phyloP scores from a whole-genome alignment of 306 rosid species.

The Castanea crenata region DNA sequence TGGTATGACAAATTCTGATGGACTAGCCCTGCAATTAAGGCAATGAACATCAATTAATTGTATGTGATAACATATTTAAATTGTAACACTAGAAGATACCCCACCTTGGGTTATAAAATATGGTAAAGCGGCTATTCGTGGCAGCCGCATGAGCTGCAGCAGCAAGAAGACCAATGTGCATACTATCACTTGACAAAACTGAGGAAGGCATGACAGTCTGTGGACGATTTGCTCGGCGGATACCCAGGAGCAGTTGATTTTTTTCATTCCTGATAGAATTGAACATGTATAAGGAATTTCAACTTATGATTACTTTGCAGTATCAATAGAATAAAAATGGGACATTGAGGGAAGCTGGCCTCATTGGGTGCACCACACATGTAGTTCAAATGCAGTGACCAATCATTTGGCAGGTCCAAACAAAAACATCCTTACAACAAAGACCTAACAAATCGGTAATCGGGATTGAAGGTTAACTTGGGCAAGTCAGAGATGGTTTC shows the following conservation, averaged over 20 bases:
- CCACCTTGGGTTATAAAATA: slow-evolving; percentile 64
- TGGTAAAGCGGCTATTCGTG: slow-evolving; percentile 66
- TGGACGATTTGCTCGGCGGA: slow-evolving; percentile 65
- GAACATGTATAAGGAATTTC: not conserved
- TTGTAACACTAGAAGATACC: slow-evolving; percentile 14
- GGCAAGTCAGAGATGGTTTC: no score
- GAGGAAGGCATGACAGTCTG: slow-evolving; percentile 79
- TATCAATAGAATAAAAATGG: not conserved
- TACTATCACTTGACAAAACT: slow-evolving; percentile 75
- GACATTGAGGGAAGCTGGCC: not conserved
- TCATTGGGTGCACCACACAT: not conserved
- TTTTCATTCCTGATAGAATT: slow-evolving; percentile 54
- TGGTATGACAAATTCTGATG: slow-evolving; percentile 71
- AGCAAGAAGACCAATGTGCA: slow-evolving; percentile 87
- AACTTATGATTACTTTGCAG: not conserved
- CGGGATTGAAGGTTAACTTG: no score
- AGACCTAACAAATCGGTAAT: not conserved
- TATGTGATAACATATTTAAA: not conserved
- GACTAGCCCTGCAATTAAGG: slow-evolving; percentile 50
- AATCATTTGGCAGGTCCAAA: slow-evolving; percentile 2
- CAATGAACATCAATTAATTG: slow-evolving; percentile 1
- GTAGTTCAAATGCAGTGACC: not conserved
- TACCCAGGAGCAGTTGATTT: slow-evolving; percentile 61
- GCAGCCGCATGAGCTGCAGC: slow-evolving; percentile 82
- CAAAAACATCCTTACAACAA: not conserved